Percentiles rank a stretch among this genome's conserved stretches.
These are phyloP conservation scores for Chlorokybus atmophyticus DNA, from an alignment of 139 green algal species.

Conservation along the genomic window DNA sequence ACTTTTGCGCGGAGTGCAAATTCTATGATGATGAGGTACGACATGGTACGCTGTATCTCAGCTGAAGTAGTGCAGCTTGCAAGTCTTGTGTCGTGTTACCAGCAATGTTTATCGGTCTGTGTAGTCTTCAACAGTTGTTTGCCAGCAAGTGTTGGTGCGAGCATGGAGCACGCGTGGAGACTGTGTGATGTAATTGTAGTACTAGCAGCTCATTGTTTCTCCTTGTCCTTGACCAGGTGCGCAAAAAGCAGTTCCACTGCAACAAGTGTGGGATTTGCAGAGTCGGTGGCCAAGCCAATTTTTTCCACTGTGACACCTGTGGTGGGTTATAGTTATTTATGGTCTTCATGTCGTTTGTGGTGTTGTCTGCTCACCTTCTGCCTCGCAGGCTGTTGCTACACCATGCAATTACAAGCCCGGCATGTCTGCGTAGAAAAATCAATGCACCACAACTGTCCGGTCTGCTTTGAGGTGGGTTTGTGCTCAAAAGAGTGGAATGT, in stretches of 20 bases:
- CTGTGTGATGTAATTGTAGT: not conserved
- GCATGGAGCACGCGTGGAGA: too few species aligned
- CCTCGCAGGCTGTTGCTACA: constrained; percentile 64
- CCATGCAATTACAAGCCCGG: constrained; percentile 39
- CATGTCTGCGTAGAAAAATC: constrained; percentile 79
- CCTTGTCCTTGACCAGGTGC: too few species aligned
- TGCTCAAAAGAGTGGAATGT: too few species aligned
- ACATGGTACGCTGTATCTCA: constrained; percentile 1
- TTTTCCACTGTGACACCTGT: constrained; percentile 67
- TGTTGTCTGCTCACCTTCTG: constrained; percentile 43
- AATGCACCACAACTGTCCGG: constrained; percentile 78
- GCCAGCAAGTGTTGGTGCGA: too few species aligned
- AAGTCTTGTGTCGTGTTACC: not conserved
- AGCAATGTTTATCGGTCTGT: too few species aligned
- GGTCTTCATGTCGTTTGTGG: not conserved
- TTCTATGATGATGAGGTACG: constrained; percentile 70
- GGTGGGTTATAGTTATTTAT: not conserved
- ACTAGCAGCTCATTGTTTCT: too few species aligned
- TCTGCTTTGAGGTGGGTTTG: constrained; percentile 29
- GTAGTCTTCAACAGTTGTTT: too few species aligned
- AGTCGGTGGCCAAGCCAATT: constrained; percentile 69
- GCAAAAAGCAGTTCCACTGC: constrained; percentile 83
- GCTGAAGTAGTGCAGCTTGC: constrained; percentile 2
- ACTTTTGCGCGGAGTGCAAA: constrained; percentile 47
- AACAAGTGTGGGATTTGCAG: constrained; percentile 68